Conservation (phyloP, 2,329 filamentous ascomycete species). For the Atkinsonella texensis region DNA sequence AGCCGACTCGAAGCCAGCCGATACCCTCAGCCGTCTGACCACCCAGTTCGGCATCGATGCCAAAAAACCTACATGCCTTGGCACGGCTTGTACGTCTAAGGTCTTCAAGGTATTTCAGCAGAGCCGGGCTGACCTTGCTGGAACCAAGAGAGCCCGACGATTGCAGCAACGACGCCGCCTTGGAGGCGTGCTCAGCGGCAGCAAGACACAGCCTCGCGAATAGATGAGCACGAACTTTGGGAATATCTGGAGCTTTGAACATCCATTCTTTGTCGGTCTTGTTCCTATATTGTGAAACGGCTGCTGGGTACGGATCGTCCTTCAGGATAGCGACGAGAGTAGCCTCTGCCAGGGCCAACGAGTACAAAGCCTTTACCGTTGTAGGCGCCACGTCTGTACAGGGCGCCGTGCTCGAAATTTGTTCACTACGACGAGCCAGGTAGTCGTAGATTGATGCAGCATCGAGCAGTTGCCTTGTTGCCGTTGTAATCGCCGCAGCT, state of each 20-base stretch:
- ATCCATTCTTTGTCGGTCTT: slow-evolving; percentile 88
- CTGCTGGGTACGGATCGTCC: slow-evolving; percentile 82
- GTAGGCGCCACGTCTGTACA: slow-evolving; percentile 42
- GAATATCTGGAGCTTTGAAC: slow-evolving; percentile 79
- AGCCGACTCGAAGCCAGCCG: slow-evolving; percentile 72
- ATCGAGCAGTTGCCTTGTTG: slow-evolving; percentile 66
- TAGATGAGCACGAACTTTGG: slow-evolving; percentile 77
- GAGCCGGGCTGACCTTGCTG: slow-evolving; percentile 47
- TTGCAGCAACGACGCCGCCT: slow-evolving; percentile 45
- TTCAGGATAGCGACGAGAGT: slow-evolving; percentile 84
- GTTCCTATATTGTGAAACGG: slow-evolving; percentile 71
- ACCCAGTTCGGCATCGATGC: slow-evolving; percentile 73
- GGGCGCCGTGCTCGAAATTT: slow-evolving; percentile 27
- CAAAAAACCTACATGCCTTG: slow-evolving; percentile 82
- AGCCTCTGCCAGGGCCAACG: slow-evolving; percentile 71
- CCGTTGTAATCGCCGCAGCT: slow-evolving; percentile 54
- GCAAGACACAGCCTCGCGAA: slow-evolving; percentile 82
- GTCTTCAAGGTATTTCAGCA: slow-evolving; percentile 66
- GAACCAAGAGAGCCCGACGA: slow-evolving; percentile 21
- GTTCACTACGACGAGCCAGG: slow-evolving; percentile 45
- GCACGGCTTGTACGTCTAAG: slow-evolving; percentile 64
- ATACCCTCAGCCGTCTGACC: slow-evolving; percentile 76
- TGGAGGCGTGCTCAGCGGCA: slow-evolving; percentile 74
- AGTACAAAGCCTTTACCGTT: slow-evolving; percentile 43
- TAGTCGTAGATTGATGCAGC: slow-evolving; percentile 70